A percentile compares a stretch with the other conserved stretches of the same genome.
phyloP scores from a whole-genome alignment of 805 yeast species.

The Clavispora santaluciae region DNA sequence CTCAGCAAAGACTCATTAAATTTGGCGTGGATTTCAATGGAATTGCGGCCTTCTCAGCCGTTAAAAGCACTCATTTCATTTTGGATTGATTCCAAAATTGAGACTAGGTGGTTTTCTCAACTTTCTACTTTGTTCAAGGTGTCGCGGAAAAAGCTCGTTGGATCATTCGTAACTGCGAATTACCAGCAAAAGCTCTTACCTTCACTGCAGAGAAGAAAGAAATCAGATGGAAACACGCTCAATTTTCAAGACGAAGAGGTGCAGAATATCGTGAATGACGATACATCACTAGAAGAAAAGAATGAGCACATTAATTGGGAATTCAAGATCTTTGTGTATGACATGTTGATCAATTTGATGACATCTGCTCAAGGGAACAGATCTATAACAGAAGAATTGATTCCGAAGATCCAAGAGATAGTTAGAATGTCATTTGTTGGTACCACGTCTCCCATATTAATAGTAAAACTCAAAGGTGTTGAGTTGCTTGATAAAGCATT shows the following conservation, averaged over 20 bases:
- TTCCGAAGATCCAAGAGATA: slow-evolving; percentile 53
- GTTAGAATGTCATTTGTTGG: slow-evolving; percentile 77
- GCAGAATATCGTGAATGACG: slow-evolving; percentile 34
- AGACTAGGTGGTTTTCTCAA: slow-evolving; percentile 54
- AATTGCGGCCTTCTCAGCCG: slow-evolving; percentile 42
- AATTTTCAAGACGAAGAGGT: slow-evolving; percentile 39
- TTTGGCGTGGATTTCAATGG: slow-evolving; percentile 56
- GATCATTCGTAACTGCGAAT: slow-evolving; percentile 34
- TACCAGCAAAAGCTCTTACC: slow-evolving; percentile 39
- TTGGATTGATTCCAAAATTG: slow-evolving; percentile 55
- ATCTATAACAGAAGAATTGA: slow-evolving; percentile 35
- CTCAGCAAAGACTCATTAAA: slow-evolving; percentile 45
- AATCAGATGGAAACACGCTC: slow-evolving; percentile 18
- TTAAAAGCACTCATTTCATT: slow-evolving; percentile 44
- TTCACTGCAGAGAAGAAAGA: slow-evolving; percentile 38
- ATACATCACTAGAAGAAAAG: slow-evolving; percentile 34
- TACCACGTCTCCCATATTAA: slow-evolving; percentile 63
- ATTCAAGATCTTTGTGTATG: slow-evolving; percentile 47
- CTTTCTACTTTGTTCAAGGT: slow-evolving; percentile 46
- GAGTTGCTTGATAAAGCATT: slow-evolving; percentile 60
- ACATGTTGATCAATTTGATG: slow-evolving; percentile 41
- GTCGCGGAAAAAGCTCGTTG: slow-evolving; percentile 39
- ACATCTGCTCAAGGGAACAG: slow-evolving; percentile 34
- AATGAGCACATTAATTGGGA: slow-evolving; percentile 57
- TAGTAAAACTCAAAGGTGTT: slow-evolving; percentile 62